A percentile compares a stretch with the other conserved stretches of the same genome.
phyloP scores from a whole-genome alignment of 208 protist genomes.

The Trypanosoma vivax region DNA sequence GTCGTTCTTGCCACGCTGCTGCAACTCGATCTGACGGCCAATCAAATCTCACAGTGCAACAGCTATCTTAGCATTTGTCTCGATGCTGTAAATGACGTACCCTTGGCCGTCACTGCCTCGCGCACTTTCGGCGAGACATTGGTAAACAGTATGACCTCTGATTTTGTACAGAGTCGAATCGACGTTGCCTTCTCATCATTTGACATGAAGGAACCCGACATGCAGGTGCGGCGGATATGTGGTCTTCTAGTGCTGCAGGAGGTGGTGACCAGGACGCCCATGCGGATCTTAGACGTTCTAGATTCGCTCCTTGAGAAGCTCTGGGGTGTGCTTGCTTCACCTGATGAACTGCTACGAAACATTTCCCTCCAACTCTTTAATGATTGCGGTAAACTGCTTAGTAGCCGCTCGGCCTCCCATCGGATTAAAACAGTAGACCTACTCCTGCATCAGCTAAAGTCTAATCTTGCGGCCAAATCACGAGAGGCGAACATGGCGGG shows the following conservation, averaged over 20 bases:
- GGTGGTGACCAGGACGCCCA: conserved; percentile 51
- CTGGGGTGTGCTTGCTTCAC: conserved; percentile 47
- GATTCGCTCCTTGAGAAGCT: conserved; percentile 61
- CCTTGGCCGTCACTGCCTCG: conserved; percentile 40
- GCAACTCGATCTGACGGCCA: conserved; percentile 59
- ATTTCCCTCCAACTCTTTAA: conserved; percentile 55
- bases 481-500: conserved; percentile 61
- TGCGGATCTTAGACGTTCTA: conserved; percentile 59
- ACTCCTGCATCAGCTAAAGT: conserved; percentile 59
- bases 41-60: conserved; percentile 74
- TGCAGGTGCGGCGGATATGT: conserved; percentile 45
- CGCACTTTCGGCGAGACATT: conserved; percentile 63
- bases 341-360: conserved; percentile 50
- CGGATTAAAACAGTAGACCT: conserved; percentile 41
- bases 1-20: conserved; percentile 73
- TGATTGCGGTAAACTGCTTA: conserved; percentile 61
- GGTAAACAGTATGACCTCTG: conserved; percentile 50
- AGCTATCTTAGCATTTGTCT: conserved; percentile 78
- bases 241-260: conserved; percentile 69
- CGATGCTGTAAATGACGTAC: conserved; percentile 30
- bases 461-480: conserved; percentile 48
- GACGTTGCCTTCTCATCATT: conserved; percentile 63
- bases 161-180: conserved; percentile 61
- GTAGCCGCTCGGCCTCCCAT: conserved; percentile 32
- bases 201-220: conserved; percentile 20